These are phyloP conservation scores for Saxophila tyrrhenica DNA, from an alignment of 495 filamentous ascomycete genomes.

Conservation along the genomic window DNA sequence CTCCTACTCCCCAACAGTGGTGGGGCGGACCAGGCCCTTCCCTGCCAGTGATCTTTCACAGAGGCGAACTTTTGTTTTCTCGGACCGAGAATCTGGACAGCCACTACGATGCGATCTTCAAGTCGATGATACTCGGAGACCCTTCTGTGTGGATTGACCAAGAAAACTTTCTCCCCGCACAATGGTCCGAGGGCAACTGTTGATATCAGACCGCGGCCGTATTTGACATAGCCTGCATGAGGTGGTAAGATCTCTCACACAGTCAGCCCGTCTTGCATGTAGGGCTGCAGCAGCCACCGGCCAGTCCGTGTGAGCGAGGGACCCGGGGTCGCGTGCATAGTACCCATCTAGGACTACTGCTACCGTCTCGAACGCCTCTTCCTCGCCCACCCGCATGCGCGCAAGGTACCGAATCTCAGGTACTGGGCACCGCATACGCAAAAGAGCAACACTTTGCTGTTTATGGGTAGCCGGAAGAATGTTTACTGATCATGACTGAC, in stretches of 20 bases:
- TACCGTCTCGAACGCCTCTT: background rate
- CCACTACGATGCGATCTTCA: background rate
- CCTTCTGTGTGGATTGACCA: background rate
- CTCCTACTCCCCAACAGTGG: too few relatives aligned
- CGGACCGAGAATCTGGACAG: background rate
- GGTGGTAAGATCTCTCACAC: too few relatives aligned
- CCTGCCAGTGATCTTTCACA: background rate
- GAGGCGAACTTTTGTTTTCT: background rate
- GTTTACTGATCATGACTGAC: too few relatives aligned
- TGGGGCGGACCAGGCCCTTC: background rate
- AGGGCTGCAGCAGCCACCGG: background rate
- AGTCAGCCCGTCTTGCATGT: too few relatives aligned
- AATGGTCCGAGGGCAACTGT: too few relatives aligned
- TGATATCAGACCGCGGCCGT: too few relatives aligned
- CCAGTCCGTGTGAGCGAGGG: background rate
- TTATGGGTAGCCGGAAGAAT: too few relatives aligned
- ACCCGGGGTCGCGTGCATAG: background rate
- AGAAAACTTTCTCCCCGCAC: too few relatives aligned
- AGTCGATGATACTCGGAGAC: background rate
- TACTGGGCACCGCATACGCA: too few relatives aligned
- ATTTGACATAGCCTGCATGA: too few relatives aligned
- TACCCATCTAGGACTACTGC: background rate
- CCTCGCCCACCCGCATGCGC: background rate
- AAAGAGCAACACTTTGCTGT: too few relatives aligned
- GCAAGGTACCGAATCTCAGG: too few relatives aligned